phyloP scores from a whole-genome alignment of 2,329 filamentous ascomycete genomes.

The Penicillium sp. region DNA sequence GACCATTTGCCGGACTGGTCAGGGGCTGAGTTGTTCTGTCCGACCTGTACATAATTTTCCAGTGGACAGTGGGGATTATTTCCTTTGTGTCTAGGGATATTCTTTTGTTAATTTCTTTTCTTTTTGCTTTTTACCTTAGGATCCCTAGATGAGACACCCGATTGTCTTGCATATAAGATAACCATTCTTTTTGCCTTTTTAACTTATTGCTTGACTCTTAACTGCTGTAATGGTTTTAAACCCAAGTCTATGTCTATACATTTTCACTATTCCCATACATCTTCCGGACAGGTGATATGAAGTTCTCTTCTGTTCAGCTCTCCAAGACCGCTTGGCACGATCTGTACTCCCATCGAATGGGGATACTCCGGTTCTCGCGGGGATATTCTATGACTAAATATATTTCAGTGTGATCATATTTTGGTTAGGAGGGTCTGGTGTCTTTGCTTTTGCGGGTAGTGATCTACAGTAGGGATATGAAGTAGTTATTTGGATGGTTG shows the following conservation, averaged over 20 bases:
- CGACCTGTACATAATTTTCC: conserved; percentile 37
- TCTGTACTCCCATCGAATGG: not conserved
- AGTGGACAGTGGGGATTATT: not conserved
- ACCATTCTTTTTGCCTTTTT: not conserved
- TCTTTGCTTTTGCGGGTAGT: not conserved
- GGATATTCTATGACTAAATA: not conserved
- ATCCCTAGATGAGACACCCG: not conserved
- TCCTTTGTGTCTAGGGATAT: not conserved
- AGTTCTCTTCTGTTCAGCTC: not conserved
- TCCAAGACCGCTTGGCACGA: not conserved
- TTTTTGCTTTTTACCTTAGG: not conserved
- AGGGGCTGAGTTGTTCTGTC: conserved; percentile 29
- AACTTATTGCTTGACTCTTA: too few relatives aligned
- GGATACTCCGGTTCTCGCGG: not conserved
- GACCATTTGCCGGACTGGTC: conserved; percentile 17
- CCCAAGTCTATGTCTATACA: not conserved
- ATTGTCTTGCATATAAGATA: conserved; percentile 1
- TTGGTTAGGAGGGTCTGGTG: not conserved
- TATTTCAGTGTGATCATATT: not conserved
- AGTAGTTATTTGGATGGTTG: not conserved
- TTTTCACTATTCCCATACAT: not conserved
- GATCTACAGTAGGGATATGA: not conserved
- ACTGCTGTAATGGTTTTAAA: not conserved
- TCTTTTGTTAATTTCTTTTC: not conserved
- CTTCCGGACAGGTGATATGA: not conserved